phyloP scores from a whole-genome alignment of 2,329 filamentous ascomycete species.

The Talaromyces funiculosus region DNA sequence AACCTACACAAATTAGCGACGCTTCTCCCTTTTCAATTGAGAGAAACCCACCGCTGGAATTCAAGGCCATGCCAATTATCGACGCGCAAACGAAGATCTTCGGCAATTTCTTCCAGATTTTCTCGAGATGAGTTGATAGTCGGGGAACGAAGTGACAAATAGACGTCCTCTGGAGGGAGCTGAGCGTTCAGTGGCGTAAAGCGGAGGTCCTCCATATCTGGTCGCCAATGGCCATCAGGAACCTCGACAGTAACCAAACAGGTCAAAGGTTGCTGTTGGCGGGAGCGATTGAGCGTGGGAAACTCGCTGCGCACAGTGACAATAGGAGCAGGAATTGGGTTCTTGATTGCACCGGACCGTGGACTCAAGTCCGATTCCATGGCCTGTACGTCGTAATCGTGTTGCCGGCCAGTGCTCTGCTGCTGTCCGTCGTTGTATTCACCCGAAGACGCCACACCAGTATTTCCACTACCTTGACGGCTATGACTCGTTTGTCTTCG shows the following conservation, averaged over 20 bases:
- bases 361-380: conserved; percentile 83
- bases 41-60: conserved; percentile 60
- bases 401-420: conserved; percentile 61
- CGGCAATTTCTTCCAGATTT: conserved; percentile 73
- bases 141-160: conserved; percentile 46
- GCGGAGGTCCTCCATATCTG: conserved; percentile 72
- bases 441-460: conserved; percentile 56
- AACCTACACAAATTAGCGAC: conserved; percentile 53
- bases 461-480: conserved; percentile 62
- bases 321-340: conserved; percentile 81
- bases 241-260: conserved; percentile 94
- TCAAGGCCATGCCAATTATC: conserved; percentile 98
- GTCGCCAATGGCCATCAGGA: conserved; percentile 82
- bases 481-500: conserved; percentile 47
- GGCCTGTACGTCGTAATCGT: conserved; percentile 93
- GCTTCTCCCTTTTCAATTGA: neutral
- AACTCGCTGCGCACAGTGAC: conserved; percentile 98
- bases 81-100: conserved; percentile 77
- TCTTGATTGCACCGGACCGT: conserved; percentile 61
- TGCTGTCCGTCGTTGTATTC: conserved; percentile 75
- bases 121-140: conserved; percentile 53
- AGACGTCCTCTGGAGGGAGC: conserved; percentile 47
- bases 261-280: conserved; percentile 90
- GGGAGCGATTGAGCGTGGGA: conserved; percentile 83
- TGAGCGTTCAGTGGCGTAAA: conserved; percentile 47